Evolutionary conservation across 345 rosid species (phyloP), one percentile per base, ranked within the genome.

Genomic region (Eucalyptus polybractea): DNA sequence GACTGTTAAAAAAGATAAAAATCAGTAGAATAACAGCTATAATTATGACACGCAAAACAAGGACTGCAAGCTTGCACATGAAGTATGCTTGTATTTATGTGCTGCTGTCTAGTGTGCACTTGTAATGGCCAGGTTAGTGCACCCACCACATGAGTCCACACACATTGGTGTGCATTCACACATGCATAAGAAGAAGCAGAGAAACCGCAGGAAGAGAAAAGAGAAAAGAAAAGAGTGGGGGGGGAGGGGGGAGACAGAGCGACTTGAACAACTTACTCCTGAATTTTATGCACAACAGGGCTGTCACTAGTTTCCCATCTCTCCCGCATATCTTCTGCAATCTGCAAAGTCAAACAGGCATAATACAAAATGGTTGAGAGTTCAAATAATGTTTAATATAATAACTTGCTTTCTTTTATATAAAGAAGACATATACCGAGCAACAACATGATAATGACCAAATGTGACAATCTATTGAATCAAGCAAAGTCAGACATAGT

Each of bases 241-340:
- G 44, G 44, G 42, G 80, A 29, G 72, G 31, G 25, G 4, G 56
- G 54, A 29, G 51, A 50, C 17, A 40, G 85, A 81, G 90, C 86
- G 7, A 37, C 15, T 42, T 45, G 87, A 88, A 89, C 89, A 88
- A 56, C 95, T 88, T 95, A 98, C 99, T 98, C 99, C 91, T 97
- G 99, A 92, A 98, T 96, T 94, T 96, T 98, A 94, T 96, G 97
- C 88, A 97, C 99, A 88, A 98, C 93, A 60, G 99, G 99, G 91
- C 87, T 95, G 91, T 98, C 99, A 90, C 98, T 97, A 49, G 99
- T 98, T 91, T 98, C 99, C 99, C 99, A 97, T 94, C 93, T 95
- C 93, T 98, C 99, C 83, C 93, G 95, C 93, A 96, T 45, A 89
- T 98, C 99, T 91, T 97, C 99, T 47, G 98, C 99, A 91, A 98